These are phyloP conservation scores for Cystofilobasidium bisporidii DNA, from an alignment of 768 basidiomycete species.

Conservation along the genomic window DNA sequence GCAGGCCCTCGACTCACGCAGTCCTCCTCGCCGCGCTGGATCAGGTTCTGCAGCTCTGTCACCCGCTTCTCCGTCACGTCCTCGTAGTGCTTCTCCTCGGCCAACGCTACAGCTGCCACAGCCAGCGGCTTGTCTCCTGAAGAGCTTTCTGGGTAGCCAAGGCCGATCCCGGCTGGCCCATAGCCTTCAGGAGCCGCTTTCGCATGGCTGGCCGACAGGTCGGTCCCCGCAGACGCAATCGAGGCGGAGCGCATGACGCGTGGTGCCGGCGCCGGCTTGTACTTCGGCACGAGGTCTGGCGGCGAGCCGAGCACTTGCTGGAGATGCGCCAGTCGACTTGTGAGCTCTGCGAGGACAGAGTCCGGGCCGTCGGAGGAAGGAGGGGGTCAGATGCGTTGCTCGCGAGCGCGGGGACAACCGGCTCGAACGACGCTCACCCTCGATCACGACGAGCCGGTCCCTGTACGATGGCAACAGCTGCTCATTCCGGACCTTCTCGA, in stretches of 20 bases:
- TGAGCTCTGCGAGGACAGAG: slow-evolving; percentile 15
- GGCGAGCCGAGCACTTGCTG: slow-evolving; percentile 4
- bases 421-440: slow-evolving; percentile 2
- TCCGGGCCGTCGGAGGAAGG: not conserved
- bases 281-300: slow-evolving; percentile 1
- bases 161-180: not conserved
- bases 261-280: not conserved
- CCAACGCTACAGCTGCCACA: no score
- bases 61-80: slow-evolving; percentile 77
- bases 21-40: slow-evolving; percentile 76
- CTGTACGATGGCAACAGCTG: slow-evolving; percentile 13
- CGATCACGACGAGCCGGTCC: not conserved
- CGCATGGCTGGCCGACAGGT: no score
- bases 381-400: not conserved
- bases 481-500: slow-evolving; percentile 15
- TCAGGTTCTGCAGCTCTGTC: slow-evolving; percentile 68
- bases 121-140: not conserved
- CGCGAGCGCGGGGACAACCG: no score
- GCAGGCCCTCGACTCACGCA: slow-evolving; percentile 64
- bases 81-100: not conserved
- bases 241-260: not conserved
- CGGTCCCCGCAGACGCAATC: no score
- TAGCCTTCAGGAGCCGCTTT: not conserved
- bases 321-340: not conserved
- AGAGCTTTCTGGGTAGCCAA: not conserved